These are phyloP conservation scores for Trypanosoma grayi DNA, from an alignment of 208 protist species.

Conservation along the genomic window DNA sequence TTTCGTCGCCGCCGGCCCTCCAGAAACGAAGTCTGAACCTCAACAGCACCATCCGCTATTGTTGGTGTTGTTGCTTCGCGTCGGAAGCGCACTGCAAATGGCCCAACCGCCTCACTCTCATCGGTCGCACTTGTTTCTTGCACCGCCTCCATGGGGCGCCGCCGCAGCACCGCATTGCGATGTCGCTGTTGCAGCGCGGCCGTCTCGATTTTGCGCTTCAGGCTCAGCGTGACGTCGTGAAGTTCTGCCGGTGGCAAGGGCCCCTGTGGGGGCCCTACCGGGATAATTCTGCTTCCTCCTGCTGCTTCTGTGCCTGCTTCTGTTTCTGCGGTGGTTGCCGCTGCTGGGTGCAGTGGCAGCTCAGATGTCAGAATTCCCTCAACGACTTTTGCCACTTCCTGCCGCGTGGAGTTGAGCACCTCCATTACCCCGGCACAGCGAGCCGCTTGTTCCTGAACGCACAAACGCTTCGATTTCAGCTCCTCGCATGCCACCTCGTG, in stretches of 20 bases:
- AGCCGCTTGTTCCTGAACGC: conserved; percentile 3
- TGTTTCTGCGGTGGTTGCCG: background rate
- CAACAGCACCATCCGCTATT: background rate
- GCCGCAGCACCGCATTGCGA: background rate
- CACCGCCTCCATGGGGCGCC: background rate
- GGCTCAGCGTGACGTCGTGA: background rate
- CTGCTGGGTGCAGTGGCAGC: conserved; percentile 6
- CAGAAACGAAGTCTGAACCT: background rate
- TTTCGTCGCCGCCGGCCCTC: conserved; percentile 12
- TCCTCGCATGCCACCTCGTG: conserved; percentile 1
- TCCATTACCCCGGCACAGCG: conserved; percentile 13
- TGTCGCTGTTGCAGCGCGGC: background rate
- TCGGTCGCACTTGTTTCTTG: background rate
- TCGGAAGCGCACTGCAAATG: conserved; percentile 6
- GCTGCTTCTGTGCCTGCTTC: too few species aligned
- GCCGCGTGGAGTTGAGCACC: background rate
- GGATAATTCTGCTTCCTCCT: too few species aligned
- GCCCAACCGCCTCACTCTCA: background rate
- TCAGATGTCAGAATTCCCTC: conserved; percentile 4
- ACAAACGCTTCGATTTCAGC: background rate
- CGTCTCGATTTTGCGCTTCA: conserved; percentile 7
- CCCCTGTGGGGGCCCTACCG: background rate
- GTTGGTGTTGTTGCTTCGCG: background rate
- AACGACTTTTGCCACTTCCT: background rate
- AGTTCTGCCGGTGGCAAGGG: conserved; percentile 4